phyloP scores from a whole-genome alignment of 257 asterid genomes.

The Solanum phureja region DNA sequence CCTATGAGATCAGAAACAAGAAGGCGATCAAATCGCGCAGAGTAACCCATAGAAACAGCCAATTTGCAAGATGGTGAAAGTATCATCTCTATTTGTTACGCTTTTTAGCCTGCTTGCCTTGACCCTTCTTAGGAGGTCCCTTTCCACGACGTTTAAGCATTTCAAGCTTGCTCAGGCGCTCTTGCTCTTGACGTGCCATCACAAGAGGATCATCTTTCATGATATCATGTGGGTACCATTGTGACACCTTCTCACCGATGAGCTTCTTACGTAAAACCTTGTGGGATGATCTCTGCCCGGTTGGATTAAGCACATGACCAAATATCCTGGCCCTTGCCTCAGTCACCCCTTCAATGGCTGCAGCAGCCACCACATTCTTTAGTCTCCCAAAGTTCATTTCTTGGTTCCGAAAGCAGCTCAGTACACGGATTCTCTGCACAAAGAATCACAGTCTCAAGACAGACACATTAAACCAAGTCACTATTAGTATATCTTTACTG shows the following conservation, averaged over 20 bases:
- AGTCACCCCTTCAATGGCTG: constrained; percentile 56
- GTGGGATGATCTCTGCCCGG: constrained; percentile 74
- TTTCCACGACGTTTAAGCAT: constrained; percentile 86
- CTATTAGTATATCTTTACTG: not conserved
- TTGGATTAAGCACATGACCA: constrained; percentile 76
- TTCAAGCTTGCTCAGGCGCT: constrained; percentile 69
- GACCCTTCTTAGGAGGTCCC: constrained; percentile 94
- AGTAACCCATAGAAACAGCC: not conserved
- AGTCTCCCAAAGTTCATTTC: constrained; percentile 61
- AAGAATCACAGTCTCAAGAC: not conserved
- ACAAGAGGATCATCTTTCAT: constrained; percentile 58
- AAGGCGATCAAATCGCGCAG: not conserved
- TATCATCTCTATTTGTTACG: constrained; percentile 24
- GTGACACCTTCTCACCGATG: constrained; percentile 74
- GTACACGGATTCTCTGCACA: not conserved
- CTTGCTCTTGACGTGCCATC: constrained; percentile 59
- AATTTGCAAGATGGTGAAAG: not conserved
- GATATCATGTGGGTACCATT: constrained; percentile 81
- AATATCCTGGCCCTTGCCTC: constrained; percentile 89
- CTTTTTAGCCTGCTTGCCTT: constrained; percentile 83
- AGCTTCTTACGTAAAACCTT: constrained; percentile 81
- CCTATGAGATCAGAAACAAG: not conserved
- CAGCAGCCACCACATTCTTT: constrained; percentile 57
- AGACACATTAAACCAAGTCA: not conserved
- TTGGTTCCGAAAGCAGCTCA: not conserved